These are phyloP conservation scores for Petunia secreta DNA, from an alignment of 257 asterid genomes.

Conservation along the genomic window DNA sequence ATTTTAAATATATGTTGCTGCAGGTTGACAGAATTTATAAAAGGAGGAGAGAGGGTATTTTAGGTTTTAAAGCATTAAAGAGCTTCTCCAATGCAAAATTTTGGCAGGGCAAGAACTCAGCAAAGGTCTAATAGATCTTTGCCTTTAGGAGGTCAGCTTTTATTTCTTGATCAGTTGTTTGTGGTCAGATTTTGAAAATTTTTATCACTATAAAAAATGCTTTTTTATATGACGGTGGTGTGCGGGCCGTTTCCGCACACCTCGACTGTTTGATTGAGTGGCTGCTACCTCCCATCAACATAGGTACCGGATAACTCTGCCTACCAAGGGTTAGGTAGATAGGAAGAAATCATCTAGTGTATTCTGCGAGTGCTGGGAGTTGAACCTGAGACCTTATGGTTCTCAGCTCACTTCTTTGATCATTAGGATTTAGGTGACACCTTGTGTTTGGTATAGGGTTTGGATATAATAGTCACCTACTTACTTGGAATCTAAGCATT, in stretches of 20 bases:
- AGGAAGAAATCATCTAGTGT: too few species aligned
- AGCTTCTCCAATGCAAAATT: constrained; percentile 30
- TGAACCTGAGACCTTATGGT: too few species aligned
- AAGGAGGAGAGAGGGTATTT: background rate
- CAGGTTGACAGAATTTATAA: constrained; percentile 12
- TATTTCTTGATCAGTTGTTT: background rate
- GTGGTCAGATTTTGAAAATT: background rate
- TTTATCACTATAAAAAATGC: too few species aligned
- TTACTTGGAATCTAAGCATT: background rate
- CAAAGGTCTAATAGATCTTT: constrained; percentile 39
- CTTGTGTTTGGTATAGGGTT: background rate
- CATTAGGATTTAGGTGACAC: too few species aligned
- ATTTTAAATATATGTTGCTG: constrained; percentile 4
- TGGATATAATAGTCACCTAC: background rate
- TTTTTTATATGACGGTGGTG: too few species aligned
- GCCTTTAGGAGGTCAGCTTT: constrained; percentile 56
- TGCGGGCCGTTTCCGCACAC: too few species aligned
- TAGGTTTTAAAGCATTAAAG: background rate
- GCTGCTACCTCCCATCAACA: too few species aligned
- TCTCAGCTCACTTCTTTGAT: too few species aligned
- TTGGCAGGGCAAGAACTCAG: constrained; percentile 39
- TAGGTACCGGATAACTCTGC: too few species aligned
- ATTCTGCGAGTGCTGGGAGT: too few species aligned
- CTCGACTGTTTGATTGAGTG: too few species aligned
- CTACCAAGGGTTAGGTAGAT: too few species aligned